A percentile compares a stretch with the other conserved stretches of the same genome.
Conservation (phyloP, 1,284 basidiomycete genomes). For the Trametes sp. region DNA sequence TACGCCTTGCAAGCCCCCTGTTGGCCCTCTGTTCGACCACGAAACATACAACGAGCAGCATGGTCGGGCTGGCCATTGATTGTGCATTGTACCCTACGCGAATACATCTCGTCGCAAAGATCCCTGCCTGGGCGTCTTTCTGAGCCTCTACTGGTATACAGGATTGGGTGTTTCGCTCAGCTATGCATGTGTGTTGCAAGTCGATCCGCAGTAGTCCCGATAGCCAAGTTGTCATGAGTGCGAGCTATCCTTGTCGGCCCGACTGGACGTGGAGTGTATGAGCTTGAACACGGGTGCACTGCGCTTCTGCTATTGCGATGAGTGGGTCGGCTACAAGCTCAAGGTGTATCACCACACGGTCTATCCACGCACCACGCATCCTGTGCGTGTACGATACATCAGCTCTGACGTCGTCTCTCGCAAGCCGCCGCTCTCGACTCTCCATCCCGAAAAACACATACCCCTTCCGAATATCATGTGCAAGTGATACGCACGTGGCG, state of each 20-base stretch:
- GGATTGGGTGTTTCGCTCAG: neutral
- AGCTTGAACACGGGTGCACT: neutral
- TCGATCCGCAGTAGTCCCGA: too few species aligned
- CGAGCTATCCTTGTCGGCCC: neutral
- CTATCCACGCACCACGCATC: conserved; percentile 1
- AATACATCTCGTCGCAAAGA: neutral
- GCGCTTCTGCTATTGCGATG: neutral
- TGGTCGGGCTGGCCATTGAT: conserved; percentile 25
- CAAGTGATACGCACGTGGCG: conserved; percentile 27
- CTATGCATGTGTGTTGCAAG: too few species aligned
- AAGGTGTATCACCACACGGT: neutral
- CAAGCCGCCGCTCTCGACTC: neutral
- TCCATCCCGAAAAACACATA: neutral
- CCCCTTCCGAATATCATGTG: conserved; percentile 6
- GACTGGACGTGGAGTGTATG: too few species aligned
- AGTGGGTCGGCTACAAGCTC: neutral
- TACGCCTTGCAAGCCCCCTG: conserved; percentile 49
- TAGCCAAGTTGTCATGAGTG: neutral
- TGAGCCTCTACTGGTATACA: neutral
- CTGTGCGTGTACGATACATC: conserved; percentile 5
- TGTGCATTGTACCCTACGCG: conserved; percentile 15
- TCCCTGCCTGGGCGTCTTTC: too few species aligned
- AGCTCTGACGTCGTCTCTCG: conserved; percentile 17
- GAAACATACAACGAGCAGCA: conserved; percentile 40
- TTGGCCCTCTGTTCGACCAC: conserved; percentile 64